phyloP scores from a whole-genome alignment of 441 rosid species.

The Breynia disticha region DNA sequence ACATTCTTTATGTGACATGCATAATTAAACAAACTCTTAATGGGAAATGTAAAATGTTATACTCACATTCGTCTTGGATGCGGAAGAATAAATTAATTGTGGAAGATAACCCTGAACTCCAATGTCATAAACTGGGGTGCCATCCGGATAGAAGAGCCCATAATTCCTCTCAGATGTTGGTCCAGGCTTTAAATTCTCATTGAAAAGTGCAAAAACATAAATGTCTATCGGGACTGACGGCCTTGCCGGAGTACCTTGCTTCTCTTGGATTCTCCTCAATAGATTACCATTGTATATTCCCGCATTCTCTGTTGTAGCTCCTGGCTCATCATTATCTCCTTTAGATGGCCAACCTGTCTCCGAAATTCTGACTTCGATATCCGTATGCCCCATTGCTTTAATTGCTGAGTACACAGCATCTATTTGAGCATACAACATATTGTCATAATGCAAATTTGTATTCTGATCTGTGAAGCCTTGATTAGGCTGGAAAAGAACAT shows the following conservation, averaged over 20 bases:
- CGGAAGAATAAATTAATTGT: slow-evolving; percentile 30
- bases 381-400: slow-evolving; percentile 49
- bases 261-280: slow-evolving; percentile 34
- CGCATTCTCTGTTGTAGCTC: slow-evolving; percentile 60
- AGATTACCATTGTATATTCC: slow-evolving; percentile 55
- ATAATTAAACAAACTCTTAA: not conserved
- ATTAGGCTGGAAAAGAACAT: slow-evolving; percentile 69
- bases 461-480: slow-evolving; percentile 43
- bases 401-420: slow-evolving; percentile 76
- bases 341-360: slow-evolving; percentile 94
- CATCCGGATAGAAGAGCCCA: slow-evolving; percentile 68
- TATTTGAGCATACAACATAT: slow-evolving; percentile 80
- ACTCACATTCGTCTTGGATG: slow-evolving; percentile 25
- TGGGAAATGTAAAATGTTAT: not conserved
- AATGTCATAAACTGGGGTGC: slow-evolving; percentile 59
- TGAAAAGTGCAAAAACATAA: slow-evolving; percentile 68
- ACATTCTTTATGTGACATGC: not conserved
- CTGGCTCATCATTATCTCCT: slow-evolving; percentile 58
- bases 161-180: slow-evolving; percentile 78
- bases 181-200: slow-evolving; percentile 73
- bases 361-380: slow-evolving; percentile 48
- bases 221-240: slow-evolving; percentile 56
- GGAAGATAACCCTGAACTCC: slow-evolving; percentile 68
- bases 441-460: slow-evolving; percentile 62
- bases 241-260: slow-evolving; percentile 60